Conservation (phyloP, 2,329 filamentous ascomycete genomes). For the Hypoxylon sp. region DNA sequence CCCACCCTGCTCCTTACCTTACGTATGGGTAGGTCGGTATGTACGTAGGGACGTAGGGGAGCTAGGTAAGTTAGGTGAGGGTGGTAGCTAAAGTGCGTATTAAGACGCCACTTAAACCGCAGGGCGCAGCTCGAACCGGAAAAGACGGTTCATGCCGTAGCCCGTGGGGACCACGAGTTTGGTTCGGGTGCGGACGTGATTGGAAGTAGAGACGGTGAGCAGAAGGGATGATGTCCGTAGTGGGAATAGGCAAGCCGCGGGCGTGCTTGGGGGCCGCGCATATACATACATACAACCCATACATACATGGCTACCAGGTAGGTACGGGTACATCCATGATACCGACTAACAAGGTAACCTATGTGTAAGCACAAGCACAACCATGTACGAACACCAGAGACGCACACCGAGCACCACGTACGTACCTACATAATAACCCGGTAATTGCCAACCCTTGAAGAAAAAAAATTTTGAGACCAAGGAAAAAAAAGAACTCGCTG, state of each 20-base stretch:
- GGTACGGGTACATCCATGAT: neutral
- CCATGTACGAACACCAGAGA: neutral
- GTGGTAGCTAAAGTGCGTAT: neutral
- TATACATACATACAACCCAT: neutral
- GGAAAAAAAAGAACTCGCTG: conserved; percentile 16
- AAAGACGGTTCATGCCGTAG: conserved; percentile 16
- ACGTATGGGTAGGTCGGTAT: conserved; percentile 1
- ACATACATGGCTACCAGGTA: neutral
- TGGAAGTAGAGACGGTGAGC: conserved; percentile 4
- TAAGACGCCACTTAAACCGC: conserved; percentile 18
- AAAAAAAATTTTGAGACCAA: conserved; percentile 1
- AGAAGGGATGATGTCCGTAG: neutral
- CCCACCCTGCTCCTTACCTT: conserved; percentile 3
- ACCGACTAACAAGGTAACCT: too few species aligned
- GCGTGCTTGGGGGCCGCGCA: conserved; percentile 15
- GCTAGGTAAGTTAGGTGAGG: neutral
- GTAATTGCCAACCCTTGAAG: conserved; percentile 25
- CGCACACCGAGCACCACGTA: conserved; percentile 22
- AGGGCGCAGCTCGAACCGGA: conserved; percentile 9
- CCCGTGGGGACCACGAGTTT: neutral
- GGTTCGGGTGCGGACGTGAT: conserved; percentile 12
- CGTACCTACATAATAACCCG: conserved; percentile 9
- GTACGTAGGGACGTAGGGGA: neutral
- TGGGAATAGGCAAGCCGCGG: conserved; percentile 18
- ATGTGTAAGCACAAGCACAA: conserved; percentile 18